phyloP scores from a whole-genome alignment of 2,329 filamentous ascomycete genomes.

The Alternaria sp. region DNA sequence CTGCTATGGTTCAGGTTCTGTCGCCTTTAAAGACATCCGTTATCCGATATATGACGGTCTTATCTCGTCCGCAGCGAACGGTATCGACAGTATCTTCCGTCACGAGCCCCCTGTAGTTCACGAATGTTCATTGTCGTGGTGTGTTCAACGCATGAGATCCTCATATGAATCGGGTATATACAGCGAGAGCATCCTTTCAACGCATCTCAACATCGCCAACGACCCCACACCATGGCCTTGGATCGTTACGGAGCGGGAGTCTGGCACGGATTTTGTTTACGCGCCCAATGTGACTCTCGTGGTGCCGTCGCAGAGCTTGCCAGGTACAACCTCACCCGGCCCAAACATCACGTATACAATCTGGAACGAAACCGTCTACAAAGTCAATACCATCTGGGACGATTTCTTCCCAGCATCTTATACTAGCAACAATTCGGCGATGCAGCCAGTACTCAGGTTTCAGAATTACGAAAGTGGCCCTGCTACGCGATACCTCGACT shows the following conservation, averaged over 20 bases:
- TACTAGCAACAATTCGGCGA: no score
- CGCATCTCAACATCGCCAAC: background rate
- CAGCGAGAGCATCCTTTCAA: no score
- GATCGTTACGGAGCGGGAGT: background rate
- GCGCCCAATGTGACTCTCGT: no score
- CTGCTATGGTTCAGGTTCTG: constrained; percentile 19
- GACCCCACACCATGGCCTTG: background rate
- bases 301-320: background rate
- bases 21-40: constrained; percentile 19
- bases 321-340: background rate
- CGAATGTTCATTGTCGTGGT: constrained; percentile 34
- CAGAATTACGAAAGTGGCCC: no score
- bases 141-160: constrained; percentile 29
- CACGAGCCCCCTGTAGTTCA: constrained; percentile 17
- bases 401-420: no score
- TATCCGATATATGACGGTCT: constrained; percentile 15
- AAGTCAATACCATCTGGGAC: no score
- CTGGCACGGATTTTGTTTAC: background rate
- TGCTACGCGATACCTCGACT: no score
- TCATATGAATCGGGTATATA: constrained; percentile 9
- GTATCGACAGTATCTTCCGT: constrained; percentile 5
- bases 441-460: no score
- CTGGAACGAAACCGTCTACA: background rate
- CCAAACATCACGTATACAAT: background rate
- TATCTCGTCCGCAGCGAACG: constrained; percentile 8